Conservation (phyloP, 441 rosid species). For the Populus hybrid region DNA sequence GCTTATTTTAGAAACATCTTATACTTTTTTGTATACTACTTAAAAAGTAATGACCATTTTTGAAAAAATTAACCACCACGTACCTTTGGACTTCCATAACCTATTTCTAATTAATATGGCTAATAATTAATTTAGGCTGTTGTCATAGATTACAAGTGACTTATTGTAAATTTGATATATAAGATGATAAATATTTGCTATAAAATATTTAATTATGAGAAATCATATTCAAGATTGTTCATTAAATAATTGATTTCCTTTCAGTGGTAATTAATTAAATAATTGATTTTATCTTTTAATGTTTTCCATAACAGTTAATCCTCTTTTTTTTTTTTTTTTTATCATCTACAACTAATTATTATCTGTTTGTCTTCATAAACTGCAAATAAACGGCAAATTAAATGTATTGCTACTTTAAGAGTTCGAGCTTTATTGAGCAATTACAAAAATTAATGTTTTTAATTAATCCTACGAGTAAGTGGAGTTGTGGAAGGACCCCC, state of each 20-base stretch:
- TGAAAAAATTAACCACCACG: background rate
- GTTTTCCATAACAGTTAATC: background rate
- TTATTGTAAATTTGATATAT: background rate
- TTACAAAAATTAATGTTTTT: no score
- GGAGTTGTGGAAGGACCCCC: background rate
- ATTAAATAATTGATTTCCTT: no score
- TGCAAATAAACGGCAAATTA: background rate
- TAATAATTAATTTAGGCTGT: background rate
- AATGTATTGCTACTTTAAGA: background rate
- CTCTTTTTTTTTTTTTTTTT: background rate
- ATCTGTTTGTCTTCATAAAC: background rate
- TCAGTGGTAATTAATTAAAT: no score
- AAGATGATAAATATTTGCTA: background rate
- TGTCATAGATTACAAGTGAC: background rate
- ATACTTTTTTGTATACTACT: background rate
- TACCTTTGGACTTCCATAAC: background rate
- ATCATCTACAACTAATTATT: background rate
- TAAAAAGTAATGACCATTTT: background rate
- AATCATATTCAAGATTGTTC: background rate
- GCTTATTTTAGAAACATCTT: background rate
- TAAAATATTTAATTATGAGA: background rate
- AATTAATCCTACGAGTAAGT: background rate
- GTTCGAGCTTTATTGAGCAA: background rate
- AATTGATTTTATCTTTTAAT: background rate
- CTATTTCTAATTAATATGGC: background rate